Base-by-base conservation (phyloP, 805 yeast genomes). In the Schwanniomyces yamadae region DNA sequence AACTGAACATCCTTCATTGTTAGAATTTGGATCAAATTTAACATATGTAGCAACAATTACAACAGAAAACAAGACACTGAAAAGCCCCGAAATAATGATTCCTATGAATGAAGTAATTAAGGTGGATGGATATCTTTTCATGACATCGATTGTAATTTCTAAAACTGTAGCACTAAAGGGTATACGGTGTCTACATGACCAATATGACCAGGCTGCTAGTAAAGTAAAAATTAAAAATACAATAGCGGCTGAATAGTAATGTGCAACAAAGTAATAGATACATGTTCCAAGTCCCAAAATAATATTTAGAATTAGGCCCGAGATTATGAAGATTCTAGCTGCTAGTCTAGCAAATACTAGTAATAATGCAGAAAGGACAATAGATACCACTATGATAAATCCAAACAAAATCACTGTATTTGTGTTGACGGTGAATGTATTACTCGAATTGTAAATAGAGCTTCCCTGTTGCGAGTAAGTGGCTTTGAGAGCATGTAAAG, bases 231-330 rank as follows among this genome's bases (percentile, higher is more conserved):
- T 71, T 44, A 84, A 61, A 45, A 82, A 83, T 23, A 82, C 88
- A 41, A 85, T 68, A 2, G 88, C 96, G 0, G 95, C 91, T 4
- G 91, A 80, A 68, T 82, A 87, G 59, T 85, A 84, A 21, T 70
- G 66, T 46, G 74, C 69, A 1, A 72, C 80, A 49, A 89, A 71
- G 52, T 84, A 85, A 59, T 77, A 82, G 46, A 89, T 80, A 4
- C 88, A 77, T 5, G 95, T 80, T 12, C 84, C 95, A 18, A 87
- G 49, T 3, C 91, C 87, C 39, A 85, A 58, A 1, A 79, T 48
- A 9, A 86, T 69, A 52, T 86, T 86, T 31, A 81, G 61, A 21
- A 84, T 66, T 44, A 88, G 73, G 2, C 95, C 85, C 17, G 78
- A 59, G 36, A 74, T 72, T 46, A 88, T 84, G 57, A 88, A 88